Percentiles rank a stretch among this genome's conserved stretches.
Conservation (phyloP, 495 filamentous ascomycete species). For the Penicillium daleae region DNA sequence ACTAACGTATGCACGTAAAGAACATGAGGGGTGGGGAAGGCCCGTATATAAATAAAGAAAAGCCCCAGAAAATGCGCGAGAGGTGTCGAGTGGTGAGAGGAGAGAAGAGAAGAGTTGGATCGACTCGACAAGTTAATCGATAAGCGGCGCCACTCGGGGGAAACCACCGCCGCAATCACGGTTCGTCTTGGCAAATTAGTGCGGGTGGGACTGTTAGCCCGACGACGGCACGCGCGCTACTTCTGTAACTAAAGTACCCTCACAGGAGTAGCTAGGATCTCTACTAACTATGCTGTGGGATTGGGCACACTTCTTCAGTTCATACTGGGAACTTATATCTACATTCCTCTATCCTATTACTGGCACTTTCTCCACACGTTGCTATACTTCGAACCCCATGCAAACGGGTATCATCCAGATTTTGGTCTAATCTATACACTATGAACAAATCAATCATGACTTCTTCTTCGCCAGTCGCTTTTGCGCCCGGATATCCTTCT, state of each 20-base stretch:
- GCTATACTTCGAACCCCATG: not conserved
- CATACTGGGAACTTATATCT: too few relatives aligned
- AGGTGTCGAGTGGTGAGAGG: slow-evolving; percentile 4
- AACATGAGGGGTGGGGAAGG: slow-evolving; percentile 15
- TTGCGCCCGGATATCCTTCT: slow-evolving; percentile 94
- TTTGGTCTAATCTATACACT: slow-evolving; percentile 21
- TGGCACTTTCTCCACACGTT: not conserved
- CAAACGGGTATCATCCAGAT: slow-evolving; percentile 15
- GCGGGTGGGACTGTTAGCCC: not conserved
- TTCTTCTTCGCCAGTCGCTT: slow-evolving; percentile 80
- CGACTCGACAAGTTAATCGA: slow-evolving; percentile 24
- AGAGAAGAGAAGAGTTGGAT: slow-evolving; percentile 2
- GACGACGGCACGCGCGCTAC: not conserved
- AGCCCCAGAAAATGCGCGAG: not conserved
- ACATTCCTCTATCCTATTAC: not conserved
- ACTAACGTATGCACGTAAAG: slow-evolving; percentile 27
- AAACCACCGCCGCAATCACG: slow-evolving; percentile 21
- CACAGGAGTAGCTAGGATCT: not conserved
- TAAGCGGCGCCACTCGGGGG: slow-evolving; percentile 37
- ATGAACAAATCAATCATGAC: slow-evolving; percentile 32
- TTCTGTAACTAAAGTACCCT: not conserved
- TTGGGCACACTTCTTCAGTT: too few relatives aligned
- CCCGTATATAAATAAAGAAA: slow-evolving; percentile 7
- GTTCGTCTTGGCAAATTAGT: slow-evolving; percentile 5
- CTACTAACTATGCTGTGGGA: not conserved